Evolutionary conservation across 2,329 filamentous ascomycete species (phyloP), one percentile per base, ranked within the genome.

Genomic region (Metarhizium sp.): DNA sequence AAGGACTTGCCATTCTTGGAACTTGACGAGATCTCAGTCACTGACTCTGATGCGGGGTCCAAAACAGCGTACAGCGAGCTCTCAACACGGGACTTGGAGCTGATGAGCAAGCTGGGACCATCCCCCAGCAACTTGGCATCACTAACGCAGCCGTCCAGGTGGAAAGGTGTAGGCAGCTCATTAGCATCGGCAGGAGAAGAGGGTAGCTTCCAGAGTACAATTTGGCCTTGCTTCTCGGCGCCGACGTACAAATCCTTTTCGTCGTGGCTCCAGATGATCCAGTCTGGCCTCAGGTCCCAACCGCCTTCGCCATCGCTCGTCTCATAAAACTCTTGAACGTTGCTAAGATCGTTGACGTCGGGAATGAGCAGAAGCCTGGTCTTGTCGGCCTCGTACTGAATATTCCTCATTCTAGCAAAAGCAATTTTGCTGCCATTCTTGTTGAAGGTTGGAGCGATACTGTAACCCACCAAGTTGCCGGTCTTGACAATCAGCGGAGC

Each of bases 371-470:
- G 71, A 4, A 90, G 73, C 48, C 84, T 79, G 48, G 86, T 79
- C 61, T 73, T 73, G 72, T 96, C 90, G 16, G 86, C 82, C 69
- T 96, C 91, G 67, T 96, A 95, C 57, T 86, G 83, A 52, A 82
- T 77, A 55, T 79, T 79, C 59, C 81, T 79, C 91, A 95, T 95
- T 58, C 88, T 83, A 34, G 89, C 77, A 67, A 95, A 96, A 2
- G 83, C 89, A 30, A 92, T 75, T 57, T 80, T 79, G 40, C 77
- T 80, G 10, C 89, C 88, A 63, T 87, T 79, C 4, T 83, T 82
- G 3, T 89, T 92, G 71, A 95, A 95, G 0, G 80, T 78, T 0
- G 91, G 90, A 2, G 73, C 74, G 18, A 76, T 76, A 29, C 79
- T 82, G 61, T 90, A 89, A 6, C 88, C 88, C 58, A 76, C 71